Percentiles rank a stretch among this genome's conserved stretches.
These are phyloP conservation scores for Saccharomycopsis schoenii DNA, from an alignment of 805 yeast species.

Conservation along the genomic window DNA sequence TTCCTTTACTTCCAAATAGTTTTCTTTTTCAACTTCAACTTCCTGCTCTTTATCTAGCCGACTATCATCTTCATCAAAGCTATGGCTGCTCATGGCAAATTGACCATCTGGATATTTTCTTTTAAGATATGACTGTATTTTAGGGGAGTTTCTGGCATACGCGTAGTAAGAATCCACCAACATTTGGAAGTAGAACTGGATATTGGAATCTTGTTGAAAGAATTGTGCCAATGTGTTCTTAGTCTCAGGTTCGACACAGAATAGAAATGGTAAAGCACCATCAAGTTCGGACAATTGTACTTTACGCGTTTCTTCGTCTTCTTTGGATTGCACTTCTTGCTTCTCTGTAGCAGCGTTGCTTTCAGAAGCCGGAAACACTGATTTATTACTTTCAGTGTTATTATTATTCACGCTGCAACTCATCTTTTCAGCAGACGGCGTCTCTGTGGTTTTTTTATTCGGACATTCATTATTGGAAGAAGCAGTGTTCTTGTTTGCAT, in stretches of 20 bases:
- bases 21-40: not conserved
- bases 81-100: not conserved
- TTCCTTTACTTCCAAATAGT: not conserved
- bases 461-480: not conserved
- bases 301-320: slow-evolving; percentile 4
- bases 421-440: not conserved
- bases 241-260: not conserved
- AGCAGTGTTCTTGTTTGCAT: not conserved
- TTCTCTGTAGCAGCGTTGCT: not conserved
- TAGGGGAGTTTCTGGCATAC: slow-evolving; percentile 2
- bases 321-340: not conserved
- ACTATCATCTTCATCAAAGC: not conserved
- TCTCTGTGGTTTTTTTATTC: not conserved
- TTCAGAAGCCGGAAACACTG: not conserved
- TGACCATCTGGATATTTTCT: not conserved
- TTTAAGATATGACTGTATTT: not conserved
- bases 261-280: slow-evolving; percentile 2
- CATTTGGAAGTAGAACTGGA: slow-evolving; percentile 9
- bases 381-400: not conserved
- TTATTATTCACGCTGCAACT: not conserved
- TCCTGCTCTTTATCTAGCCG: not conserved
- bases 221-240: slow-evolving; percentile 5
- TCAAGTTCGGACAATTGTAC: slow-evolving; percentile 9
- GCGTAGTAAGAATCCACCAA: slow-evolving; percentile 12
- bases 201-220: slow-evolving; percentile 8